Conservation (phyloP, 2,329 filamentous ascomycete species). For the Alternaria viburni region DNA sequence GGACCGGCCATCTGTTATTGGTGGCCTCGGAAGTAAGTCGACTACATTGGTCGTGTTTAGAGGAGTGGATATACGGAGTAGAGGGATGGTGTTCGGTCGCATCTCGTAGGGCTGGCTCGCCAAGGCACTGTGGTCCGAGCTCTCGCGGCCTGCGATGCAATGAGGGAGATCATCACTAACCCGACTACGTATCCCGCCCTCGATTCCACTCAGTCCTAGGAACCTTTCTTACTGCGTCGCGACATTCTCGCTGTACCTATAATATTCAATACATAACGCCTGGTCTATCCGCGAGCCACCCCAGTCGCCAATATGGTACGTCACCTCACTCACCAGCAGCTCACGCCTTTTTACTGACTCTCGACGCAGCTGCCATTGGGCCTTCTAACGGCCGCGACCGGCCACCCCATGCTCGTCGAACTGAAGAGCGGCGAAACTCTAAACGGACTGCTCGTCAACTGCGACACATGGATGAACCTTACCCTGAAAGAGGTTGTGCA, state of each 20-base stretch:
- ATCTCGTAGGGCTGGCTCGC: constrained; percentile 6
- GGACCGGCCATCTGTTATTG: background rate
- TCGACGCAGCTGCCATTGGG: constrained; percentile 67
- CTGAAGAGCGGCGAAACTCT: constrained; percentile 97
- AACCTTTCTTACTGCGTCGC: background rate
- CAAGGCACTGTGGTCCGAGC: constrained; percentile 4
- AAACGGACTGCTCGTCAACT: constrained; percentile 93
- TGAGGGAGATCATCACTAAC: background rate
- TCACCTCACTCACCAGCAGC: constrained; percentile 8
- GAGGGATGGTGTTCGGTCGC: background rate
- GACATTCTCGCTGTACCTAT: background rate
- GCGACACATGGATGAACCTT: constrained; percentile 99
- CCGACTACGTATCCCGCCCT: background rate
- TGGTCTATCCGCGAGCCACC: background rate
- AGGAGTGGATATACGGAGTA: background rate
- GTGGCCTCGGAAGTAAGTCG: background rate
- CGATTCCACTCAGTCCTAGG: background rate
- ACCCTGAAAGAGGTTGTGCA: constrained; percentile 97
- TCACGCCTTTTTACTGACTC: constrained; percentile 14
- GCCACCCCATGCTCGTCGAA: constrained; percentile 97
- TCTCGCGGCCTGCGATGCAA: constrained; percentile 8
- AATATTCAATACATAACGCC: background rate
- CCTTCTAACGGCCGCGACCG: constrained; percentile 92
- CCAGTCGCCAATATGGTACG: constrained; percentile 31
- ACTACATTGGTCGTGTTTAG: background rate